phyloP scores from a whole-genome alignment of 1,284 basidiomycete genomes.

The Athelia sp. region DNA sequence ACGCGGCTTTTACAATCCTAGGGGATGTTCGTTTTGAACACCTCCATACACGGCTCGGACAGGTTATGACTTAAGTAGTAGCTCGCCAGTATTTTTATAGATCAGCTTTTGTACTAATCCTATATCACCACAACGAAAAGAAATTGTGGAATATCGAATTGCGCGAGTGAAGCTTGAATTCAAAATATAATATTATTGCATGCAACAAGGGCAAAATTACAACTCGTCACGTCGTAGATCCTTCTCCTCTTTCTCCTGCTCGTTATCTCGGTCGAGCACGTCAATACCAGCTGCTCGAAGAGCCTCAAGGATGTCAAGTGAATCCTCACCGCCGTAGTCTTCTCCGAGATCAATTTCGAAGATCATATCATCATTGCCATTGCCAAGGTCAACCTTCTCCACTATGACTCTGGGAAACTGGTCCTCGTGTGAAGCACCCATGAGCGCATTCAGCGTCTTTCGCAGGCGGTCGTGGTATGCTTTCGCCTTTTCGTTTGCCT shows the following conservation, averaged over 20 bases:
- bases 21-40: neutral
- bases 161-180: constrained; percentile 7
- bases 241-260: constrained; percentile 8
- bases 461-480: constrained; percentile 29
- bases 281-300: constrained; percentile 41
- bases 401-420: constrained; percentile 26
- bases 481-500: constrained; percentile 21
- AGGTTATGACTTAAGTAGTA: neutral
- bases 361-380: constrained; percentile 40
- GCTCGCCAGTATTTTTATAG: neutral
- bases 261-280: constrained; percentile 21
- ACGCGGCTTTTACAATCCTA: no score
- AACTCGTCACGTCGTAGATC: constrained; percentile 32
- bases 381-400: constrained; percentile 35
- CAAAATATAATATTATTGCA: constrained; percentile 3
- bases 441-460: constrained; percentile 38
- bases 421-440: constrained; percentile 28
- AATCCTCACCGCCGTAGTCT: constrained; percentile 28
- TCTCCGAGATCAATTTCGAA: constrained; percentile 51
- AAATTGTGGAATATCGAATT: neutral
- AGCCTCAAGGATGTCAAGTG: constrained; percentile 23
- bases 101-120: neutral
- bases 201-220: constrained; percentile 26
- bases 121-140: neutral
- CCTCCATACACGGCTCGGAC: neutral